Evolutionary conservation across 768 basidiomycete species (phyloP).

Genomic region (Arthromyces matolae): DNA sequence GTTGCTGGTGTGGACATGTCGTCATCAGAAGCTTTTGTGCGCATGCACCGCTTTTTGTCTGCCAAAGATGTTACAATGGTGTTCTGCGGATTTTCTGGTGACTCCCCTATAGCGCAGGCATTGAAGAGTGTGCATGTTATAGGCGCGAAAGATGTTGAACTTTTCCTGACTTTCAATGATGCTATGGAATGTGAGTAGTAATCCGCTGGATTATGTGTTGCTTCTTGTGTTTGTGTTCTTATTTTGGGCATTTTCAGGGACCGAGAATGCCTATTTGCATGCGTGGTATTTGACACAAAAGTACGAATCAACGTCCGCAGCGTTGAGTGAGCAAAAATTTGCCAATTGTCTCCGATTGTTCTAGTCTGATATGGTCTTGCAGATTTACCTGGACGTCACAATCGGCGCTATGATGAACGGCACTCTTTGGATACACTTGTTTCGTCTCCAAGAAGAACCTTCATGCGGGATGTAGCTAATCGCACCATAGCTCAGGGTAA

Average conservation of each 20-base stretch:
- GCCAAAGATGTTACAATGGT: slow-evolving; percentile 80
- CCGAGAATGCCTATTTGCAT: slow-evolving; percentile 87
- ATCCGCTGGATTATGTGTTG: slow-evolving; percentile 85
- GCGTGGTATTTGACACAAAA: slow-evolving; percentile 75
- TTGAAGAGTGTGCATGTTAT: slow-evolving; percentile 78
- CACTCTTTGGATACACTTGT: slow-evolving; percentile 39
- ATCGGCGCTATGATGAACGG: slow-evolving; percentile 42
- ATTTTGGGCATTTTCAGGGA: slow-evolving; percentile 47
- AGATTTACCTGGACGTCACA: slow-evolving; percentile 60
- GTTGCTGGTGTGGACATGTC: slow-evolving; percentile 93
- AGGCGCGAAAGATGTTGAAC: slow-evolving; percentile 71
- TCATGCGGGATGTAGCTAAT: slow-evolving; percentile 69
- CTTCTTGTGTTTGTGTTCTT: not conserved
- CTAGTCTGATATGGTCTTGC: slow-evolving; percentile 3
- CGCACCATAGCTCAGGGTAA: slow-evolving; percentile 63
- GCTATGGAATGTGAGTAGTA: no score
- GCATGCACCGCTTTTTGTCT: slow-evolving; percentile 77
- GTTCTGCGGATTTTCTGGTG: slow-evolving; percentile 74
- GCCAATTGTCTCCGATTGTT: not conserved
- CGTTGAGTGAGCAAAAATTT: slow-evolving; percentile 39
- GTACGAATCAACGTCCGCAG: slow-evolving; percentile 40
- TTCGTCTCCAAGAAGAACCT: slow-evolving; percentile 64
- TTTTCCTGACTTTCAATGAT: slow-evolving; percentile 80
- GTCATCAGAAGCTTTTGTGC: slow-evolving; percentile 90
- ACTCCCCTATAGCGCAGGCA: slow-evolving; percentile 67